Base-by-base conservation (phyloP, 768 basidiomycete genomes). In the Xerocomus spinulosus region DNA sequence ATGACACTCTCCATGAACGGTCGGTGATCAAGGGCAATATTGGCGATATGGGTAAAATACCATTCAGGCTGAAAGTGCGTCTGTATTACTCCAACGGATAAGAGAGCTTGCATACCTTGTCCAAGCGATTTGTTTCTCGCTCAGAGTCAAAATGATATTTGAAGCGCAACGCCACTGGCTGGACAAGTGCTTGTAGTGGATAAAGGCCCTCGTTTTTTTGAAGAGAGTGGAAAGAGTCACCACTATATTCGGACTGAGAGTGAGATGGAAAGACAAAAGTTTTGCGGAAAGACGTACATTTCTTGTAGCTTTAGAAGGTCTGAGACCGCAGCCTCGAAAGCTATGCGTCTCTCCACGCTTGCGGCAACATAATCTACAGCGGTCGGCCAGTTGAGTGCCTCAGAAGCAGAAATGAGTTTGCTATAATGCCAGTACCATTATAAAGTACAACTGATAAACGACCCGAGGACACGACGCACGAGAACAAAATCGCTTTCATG, bases 91-190 rank as follows among this genome's bases (percentile, higher is more conserved):
- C 35, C 18, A 15, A 28, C 14, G 13, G 14, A 43, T n/a, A 23
- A 35, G 17, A 33, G 7, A 26, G 13, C 9, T 33, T 35, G 35
- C 47, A 44, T 43, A 88, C 93, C 81, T 97, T 98, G 70, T 98
- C 95, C 9, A 92, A 66, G 43, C 90, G 77, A 66, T 97, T 99
- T 1, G 96, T 99, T 54, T 82, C 80, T 29, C 92, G 75, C 15
- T 79, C 74, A 0, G 88, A 82, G 48, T 97, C 92, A 52, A 98
- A 98, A 61, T 99, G 96, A 63, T 87, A 99, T 58, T 87, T 90
- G 74, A 97, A 99, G 17, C 96, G 80, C 50, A 92, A 68, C 2
- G 85, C 73, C 41, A 99, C 76, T 2, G 94, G 89, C 36, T 85
- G 82, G 4, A 92, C 78, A 15, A 99, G 78, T 2, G 88, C 85